A percentile compares a stretch with the other conserved stretches of the same genome.
phyloP scores from a whole-genome alignment of 805 yeast species.

The Scheffersomyces amazonensis region DNA sequence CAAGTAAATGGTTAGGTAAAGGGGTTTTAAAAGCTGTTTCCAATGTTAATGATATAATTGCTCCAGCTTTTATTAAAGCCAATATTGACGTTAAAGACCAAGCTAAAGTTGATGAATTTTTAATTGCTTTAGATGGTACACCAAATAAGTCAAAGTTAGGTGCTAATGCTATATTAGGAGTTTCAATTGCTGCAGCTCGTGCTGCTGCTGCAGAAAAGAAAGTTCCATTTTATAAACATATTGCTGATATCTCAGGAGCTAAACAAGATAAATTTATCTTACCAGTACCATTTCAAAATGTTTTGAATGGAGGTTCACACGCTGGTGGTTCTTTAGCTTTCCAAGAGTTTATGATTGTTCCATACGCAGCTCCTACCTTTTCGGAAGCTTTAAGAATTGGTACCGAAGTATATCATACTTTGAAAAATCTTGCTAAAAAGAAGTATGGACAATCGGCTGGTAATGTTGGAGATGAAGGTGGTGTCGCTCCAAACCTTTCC shows the following conservation, averaged over 20 bases:
- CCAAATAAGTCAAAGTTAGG: conserved; percentile 17
- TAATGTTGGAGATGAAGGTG: conserved; percentile 24
- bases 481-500: conserved; percentile 18
- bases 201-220: conserved; percentile 18
- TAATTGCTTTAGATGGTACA: conserved; percentile 15
- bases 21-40: conserved; percentile 18
- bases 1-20: conserved; percentile 19
- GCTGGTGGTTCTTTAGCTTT: conserved; percentile 23
- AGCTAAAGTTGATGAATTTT: conserved; percentile 12
- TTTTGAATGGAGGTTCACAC: conserved; percentile 20
- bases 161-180: conserved; percentile 21
- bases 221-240: conserved; percentile 17
- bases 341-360: conserved; percentile 24
- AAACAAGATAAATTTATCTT: conserved; percentile 9
- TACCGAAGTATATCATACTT: conserved; percentile 18
- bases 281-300: conserved; percentile 22
- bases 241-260: conserved; percentile 13
- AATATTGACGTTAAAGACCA: conserved; percentile 12
- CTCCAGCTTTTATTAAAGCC: conserved; percentile 14
- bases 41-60: conserved; percentile 16
- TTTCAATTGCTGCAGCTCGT: conserved; percentile 18
- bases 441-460: conserved; percentile 19
- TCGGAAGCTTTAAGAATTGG: conserved; percentile 17
- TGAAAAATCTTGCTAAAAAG: conserved; percentile 15
- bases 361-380: conserved; percentile 13